Conservation (phyloP, 257 asterid species). For the Lantana camara region DNA sequence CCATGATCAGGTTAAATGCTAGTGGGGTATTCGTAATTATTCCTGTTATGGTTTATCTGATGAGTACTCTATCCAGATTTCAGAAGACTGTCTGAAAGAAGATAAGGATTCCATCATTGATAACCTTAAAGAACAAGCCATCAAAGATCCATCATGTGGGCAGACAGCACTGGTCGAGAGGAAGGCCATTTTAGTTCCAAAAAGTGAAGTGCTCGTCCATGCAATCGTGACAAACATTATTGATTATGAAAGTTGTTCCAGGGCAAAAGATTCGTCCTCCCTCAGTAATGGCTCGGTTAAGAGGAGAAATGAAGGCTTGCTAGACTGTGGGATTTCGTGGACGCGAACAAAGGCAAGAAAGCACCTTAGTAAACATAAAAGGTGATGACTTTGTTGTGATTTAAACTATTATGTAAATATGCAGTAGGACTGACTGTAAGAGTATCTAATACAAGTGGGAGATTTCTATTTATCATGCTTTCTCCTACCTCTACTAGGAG, state of each 20-base stretch:
- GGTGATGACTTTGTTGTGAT: constrained; percentile 32
- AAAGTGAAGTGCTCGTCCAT: constrained; percentile 56
- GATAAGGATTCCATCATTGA: constrained; percentile 57
- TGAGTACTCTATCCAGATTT: constrained; percentile 40
- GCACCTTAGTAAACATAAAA: constrained; percentile 38
- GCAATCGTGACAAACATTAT: constrained; percentile 70
- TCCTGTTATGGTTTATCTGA: neutral
- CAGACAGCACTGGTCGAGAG: constrained; percentile 71
- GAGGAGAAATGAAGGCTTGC: constrained; percentile 41
- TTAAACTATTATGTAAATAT: constrained; percentile 37
- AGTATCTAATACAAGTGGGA: too few species aligned
- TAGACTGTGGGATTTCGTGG: constrained; percentile 49
- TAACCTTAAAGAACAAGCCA: constrained; percentile 57
- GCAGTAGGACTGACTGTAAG: too few species aligned
- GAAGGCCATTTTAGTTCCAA: constrained; percentile 51
- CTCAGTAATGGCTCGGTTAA: constrained; percentile 44
- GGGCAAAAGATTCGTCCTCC: constrained; percentile 26
- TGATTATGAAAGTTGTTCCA: constrained; percentile 39
- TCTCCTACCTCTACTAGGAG: neutral
- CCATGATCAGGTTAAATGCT: too few species aligned
- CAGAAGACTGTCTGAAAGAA: constrained; percentile 40
- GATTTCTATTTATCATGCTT: constrained; percentile 7
- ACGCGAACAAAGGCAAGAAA: constrained; percentile 55
- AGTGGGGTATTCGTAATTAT: too few species aligned
- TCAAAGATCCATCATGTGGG: constrained; percentile 64